phyloP scores from a whole-genome alignment of 495 filamentous ascomycete genomes.

The Lasiosphaeria miniovina region DNA sequence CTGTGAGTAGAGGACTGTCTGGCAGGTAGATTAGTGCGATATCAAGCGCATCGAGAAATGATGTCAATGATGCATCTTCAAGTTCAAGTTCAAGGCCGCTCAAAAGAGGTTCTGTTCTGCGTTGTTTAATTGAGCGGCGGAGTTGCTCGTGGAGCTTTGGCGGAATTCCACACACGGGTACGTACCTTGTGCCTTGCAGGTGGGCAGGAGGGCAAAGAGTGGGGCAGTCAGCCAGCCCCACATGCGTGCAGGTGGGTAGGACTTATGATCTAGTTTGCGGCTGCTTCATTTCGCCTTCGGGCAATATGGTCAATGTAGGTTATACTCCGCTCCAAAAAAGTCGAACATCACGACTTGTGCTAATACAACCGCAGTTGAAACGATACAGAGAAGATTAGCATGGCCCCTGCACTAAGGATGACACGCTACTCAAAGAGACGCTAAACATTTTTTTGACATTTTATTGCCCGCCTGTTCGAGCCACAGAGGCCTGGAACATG shows the following conservation, averaged over 20 bases:
- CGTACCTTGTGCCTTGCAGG: too few species aligned
- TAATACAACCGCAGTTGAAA: constrained; percentile 29
- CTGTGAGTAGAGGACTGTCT: too few species aligned
- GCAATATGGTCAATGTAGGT: constrained; percentile 38
- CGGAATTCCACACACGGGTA: too few species aligned
- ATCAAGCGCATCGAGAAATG: too few species aligned
- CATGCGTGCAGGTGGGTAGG: background rate
- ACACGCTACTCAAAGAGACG: constrained; percentile 96
- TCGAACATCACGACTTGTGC: background rate
- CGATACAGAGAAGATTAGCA: constrained; percentile 87
- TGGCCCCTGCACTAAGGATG: constrained; percentile 99
- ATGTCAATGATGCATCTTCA: too few species aligned
- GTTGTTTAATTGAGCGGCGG: too few species aligned
- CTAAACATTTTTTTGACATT: constrained; percentile 41
- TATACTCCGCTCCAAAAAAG: constrained; percentile 17
- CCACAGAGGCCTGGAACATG: too few species aligned
- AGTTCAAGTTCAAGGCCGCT: too few species aligned
- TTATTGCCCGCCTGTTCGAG: background rate
- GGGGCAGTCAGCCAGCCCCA: background rate
- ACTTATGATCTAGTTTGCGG: background rate
- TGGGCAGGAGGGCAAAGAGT: too few species aligned
- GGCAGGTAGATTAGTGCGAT: too few species aligned
- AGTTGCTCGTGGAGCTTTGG: too few species aligned
- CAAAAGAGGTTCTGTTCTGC: too few species aligned
- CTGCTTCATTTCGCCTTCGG: constrained; percentile 20